A percentile compares a stretch with the other conserved stretches of the same genome.
phyloP scores from a whole-genome alignment of 352 stramenopile genomes.

The Lagenidium sp. region DNA sequence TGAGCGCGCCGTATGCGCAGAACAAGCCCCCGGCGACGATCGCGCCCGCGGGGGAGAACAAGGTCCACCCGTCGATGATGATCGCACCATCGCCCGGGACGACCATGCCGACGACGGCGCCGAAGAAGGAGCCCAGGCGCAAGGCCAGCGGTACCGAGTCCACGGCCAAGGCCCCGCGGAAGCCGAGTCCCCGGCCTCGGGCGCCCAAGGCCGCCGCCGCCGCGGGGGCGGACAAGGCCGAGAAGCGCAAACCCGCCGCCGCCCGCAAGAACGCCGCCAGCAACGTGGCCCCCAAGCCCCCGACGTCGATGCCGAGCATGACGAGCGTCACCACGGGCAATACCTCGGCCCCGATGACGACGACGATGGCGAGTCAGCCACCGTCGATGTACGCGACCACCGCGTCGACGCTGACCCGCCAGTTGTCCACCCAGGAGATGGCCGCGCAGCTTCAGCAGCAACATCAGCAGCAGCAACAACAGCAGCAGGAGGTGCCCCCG shows the following conservation, averaged over 20 bases:
- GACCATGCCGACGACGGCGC: neutral
- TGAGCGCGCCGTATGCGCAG: slow-evolving; percentile 8
- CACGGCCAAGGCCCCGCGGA: slow-evolving; percentile 14
- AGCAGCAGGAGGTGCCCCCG: slow-evolving; percentile 15
- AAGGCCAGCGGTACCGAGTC: no score
- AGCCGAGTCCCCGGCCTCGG: slow-evolving; percentile 20
- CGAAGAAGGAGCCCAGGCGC: slow-evolving; percentile 20
- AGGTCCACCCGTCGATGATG: no score
- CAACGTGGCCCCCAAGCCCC: neutral
- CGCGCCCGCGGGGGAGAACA: slow-evolving; percentile 17
- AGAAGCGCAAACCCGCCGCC: slow-evolving; percentile 15
- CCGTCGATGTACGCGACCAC: slow-evolving; percentile 2
- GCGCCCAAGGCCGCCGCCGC: slow-evolving; percentile 9
- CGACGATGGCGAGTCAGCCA: neutral
- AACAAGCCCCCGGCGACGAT: slow-evolving; percentile 11
- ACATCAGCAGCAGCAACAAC: no score
- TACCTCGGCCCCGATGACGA: neutral
- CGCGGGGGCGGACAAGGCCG: slow-evolving; percentile 10
- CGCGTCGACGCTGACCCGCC: no score
- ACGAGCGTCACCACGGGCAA: no score
- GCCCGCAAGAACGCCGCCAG: slow-evolving; percentile 3
- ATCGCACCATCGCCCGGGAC: no score
- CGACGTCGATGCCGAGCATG: no score
- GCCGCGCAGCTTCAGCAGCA: no score
- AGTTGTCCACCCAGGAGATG: no score